These are phyloP conservation scores for Cercospora nicotianae DNA, from an alignment of 2,329 filamentous ascomycete genomes.

Conservation along the genomic window DNA sequence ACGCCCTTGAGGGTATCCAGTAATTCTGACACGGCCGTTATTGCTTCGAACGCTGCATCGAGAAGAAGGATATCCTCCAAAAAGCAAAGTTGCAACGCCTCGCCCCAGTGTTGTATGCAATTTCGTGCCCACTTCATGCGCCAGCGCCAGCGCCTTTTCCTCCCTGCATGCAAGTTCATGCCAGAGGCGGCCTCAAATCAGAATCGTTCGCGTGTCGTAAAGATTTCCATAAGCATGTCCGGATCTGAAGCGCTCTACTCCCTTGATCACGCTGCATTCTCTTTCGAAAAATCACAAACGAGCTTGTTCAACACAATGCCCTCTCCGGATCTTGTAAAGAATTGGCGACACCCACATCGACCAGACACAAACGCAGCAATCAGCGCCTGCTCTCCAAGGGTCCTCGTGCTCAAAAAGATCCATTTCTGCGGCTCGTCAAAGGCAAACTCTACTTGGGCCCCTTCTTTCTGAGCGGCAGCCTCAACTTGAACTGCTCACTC, in stretches of 20 bases:
- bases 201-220: neutral
- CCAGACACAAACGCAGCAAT: neutral
- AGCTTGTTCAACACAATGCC: neutral
- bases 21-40: neutral
- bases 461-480: slow-evolving; percentile 32
- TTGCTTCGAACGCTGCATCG: neutral
- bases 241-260: neutral
- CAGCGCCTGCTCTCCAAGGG: neutral
- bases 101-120: neutral
- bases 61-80: neutral
- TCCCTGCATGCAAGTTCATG: neutral
- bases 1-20: neutral
- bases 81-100: neutral
- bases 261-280: neutral
- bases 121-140: neutral
- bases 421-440: neutral
- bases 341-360: neutral
- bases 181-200: neutral
- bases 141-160: neutral
- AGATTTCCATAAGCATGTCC: neutral
- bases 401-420: neutral
- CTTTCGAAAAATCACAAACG: neutral
- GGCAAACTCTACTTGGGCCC: slow-evolving; percentile 16
- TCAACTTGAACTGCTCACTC: slow-evolving; percentile 37
- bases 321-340: neutral